Base-by-base conservation (phyloP, 805 yeast genomes). In the Cyberlindnera meyerae region DNA sequence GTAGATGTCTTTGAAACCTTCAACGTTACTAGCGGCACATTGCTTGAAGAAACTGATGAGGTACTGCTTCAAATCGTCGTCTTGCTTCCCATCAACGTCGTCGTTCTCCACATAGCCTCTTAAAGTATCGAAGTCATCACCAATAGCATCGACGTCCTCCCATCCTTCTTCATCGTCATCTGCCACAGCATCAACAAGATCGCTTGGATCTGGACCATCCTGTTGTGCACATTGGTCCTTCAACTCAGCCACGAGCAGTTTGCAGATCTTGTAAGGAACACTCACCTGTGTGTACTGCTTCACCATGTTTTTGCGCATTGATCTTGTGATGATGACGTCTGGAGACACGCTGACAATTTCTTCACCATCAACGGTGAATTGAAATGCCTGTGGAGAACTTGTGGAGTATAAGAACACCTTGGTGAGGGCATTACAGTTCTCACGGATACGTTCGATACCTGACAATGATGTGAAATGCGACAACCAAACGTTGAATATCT, bases 401-500 rank as follows among this genome's bases (percentile, higher is more conserved):
- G 30, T 11, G 41, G 82, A 85, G 14, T 70, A 63, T n/a, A 82
- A 64, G 50, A 70, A 87, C 1, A 93, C 63, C 37, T 74, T 74
- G 22, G 77, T 78, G 27, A 93, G 66, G 0, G 96, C 96, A 20
- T 73, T 54, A n/a, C 84, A 71, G 50, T 71, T 73, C 34, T 65
- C 76, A 43, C 74, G 69, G 33, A 89, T 86, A 40, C 77, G 77
- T 18, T 78, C 83, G 18, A 43, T 40, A 0, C 97, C 96, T 42
- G 90, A 69, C 27, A 89, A 73, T 2, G 81, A 77, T 48, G 85
- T 90, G 58, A 86, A 89, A 3, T 86, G 73, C 18, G 75, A 76
- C 33, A 90, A 71, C 97, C 97, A 93, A 34, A 83, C 79, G 2
- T 81, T 79, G 34, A 90, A 56, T 1, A 86, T 75, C 4, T 71